Percentiles rank a stretch among this genome's conserved stretches.
Evolutionary conservation across 179 eudicot genomes (phyloP).

Genomic region (Vitellaria paradoxa): DNA sequence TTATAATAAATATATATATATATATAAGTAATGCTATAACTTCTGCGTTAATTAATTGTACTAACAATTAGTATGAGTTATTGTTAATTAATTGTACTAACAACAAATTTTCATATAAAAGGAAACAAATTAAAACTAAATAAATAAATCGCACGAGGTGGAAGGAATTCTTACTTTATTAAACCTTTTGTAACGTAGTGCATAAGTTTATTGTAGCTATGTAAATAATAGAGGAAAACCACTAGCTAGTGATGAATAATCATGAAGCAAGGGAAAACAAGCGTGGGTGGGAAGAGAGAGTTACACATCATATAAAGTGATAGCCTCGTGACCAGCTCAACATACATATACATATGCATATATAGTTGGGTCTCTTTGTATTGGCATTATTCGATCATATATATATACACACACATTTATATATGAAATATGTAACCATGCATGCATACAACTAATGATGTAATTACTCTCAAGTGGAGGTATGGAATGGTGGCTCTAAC

Average conservation of each 20-base stretch:
- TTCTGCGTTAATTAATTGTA: no score
- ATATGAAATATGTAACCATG: no score
- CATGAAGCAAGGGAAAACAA: conserved; percentile 5
- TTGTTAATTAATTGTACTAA: no score
- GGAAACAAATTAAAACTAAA: no score
- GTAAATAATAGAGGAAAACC: conserved; percentile 1
- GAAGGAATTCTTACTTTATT: not conserved
- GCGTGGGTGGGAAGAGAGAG: conserved; percentile 9
- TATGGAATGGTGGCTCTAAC: no score
- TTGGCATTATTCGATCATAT: not conserved
- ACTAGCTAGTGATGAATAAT: conserved; percentile 12
- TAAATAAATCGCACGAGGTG: no score
- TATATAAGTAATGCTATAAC: no score
- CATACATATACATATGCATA: not conserved
- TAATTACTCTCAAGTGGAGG: no score
- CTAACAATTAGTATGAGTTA: no score
- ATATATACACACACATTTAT: not conserved
- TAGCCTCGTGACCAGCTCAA: conserved; percentile 6
- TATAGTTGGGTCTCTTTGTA: not conserved
- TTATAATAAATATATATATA: no score
- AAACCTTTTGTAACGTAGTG: conserved; percentile 10
- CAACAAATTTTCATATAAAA: no score
- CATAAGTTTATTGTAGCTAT: conserved; percentile 11
- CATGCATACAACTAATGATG: no score
- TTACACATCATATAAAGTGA: conserved; percentile 14